phyloP scores from a whole-genome alignment of 345 rosid genomes.

The Limnanthes douglasii region DNA sequence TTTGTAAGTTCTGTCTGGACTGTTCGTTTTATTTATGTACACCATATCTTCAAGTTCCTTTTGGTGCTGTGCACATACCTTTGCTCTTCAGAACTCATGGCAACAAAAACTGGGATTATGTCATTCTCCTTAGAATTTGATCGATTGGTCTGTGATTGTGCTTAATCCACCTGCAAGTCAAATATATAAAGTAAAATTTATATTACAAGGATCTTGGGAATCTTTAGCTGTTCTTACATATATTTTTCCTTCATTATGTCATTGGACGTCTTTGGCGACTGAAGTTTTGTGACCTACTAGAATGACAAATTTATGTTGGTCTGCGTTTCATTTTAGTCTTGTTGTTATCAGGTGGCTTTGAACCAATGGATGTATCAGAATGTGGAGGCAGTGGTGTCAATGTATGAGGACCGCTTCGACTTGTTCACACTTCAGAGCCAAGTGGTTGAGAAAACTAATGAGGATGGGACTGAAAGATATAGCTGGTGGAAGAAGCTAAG shows the following conservation, averaged over 20 bases:
- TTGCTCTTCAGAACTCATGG: too few species aligned
- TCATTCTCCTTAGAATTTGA: too few species aligned
- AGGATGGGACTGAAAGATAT: conserved; percentile 19
- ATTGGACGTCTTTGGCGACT: not conserved
- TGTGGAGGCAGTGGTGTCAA: conserved; percentile 67
- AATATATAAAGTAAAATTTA: too few species aligned
- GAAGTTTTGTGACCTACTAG: not conserved
- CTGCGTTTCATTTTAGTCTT: not conserved
- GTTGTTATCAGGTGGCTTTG: conserved; percentile 49
- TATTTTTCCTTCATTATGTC: not conserved
- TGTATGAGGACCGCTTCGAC: conserved; percentile 93
- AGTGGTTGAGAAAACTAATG: conserved; percentile 19
- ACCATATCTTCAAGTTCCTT: too few species aligned
- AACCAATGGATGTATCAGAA: conserved; percentile 88
- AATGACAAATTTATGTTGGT: not conserved
- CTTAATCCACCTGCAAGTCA: too few species aligned
- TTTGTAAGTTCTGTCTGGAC: too few species aligned
- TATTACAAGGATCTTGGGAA: too few species aligned
- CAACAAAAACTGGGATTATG: too few species aligned
- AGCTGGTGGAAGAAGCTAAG: conserved; percentile 60
- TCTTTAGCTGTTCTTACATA: too few species aligned
- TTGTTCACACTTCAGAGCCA: conserved; percentile 40
- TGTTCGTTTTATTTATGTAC: too few species aligned
- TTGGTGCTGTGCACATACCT: too few species aligned
- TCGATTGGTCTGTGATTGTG: too few species aligned